Conservation (phyloP, 208 protist species). For the Crithidia fasciculata region DNA sequence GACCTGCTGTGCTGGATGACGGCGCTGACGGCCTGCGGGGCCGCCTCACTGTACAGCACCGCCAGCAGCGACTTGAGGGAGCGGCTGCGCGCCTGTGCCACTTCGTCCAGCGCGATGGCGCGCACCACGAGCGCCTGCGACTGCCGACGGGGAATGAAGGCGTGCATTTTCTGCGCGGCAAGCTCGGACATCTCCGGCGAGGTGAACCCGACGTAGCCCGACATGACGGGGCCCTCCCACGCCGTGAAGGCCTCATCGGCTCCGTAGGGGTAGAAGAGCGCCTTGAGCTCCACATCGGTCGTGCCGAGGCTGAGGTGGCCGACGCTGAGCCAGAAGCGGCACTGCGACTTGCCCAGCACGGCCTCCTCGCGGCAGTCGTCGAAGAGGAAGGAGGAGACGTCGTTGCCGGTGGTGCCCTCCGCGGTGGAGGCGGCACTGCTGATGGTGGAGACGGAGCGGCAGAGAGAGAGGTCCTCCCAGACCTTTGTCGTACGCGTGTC, state of each 20-base stretch:
- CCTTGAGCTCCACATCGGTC: constrained; percentile 57
- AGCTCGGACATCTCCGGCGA: constrained; percentile 67
- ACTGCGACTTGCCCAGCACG: constrained; percentile 22
- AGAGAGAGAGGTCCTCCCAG: constrained; percentile 30
- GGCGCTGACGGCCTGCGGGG: constrained; percentile 34
- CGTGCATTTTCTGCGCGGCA: constrained; percentile 79
- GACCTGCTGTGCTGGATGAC: constrained; percentile 31
- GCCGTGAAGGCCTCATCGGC: constrained; percentile 80
- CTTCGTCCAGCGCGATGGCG: constrained; percentile 55
- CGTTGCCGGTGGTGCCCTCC: constrained; percentile 74
- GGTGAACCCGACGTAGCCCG: constrained; percentile 83
- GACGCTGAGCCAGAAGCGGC: constrained; percentile 75
- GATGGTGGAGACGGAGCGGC: constrained; percentile 34
- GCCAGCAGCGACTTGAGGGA: constrained; percentile 38
- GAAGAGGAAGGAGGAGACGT: constrained; percentile 66
- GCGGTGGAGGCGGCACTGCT: constrained; percentile 65
- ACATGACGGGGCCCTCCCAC: constrained; percentile 40
- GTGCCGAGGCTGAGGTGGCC: constrained; percentile 57
- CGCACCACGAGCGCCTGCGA: constrained; percentile 63
- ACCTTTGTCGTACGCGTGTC: neutral
- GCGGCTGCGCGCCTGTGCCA: constrained; percentile 39
- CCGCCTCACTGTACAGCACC: constrained; percentile 37
- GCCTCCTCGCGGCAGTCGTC: constrained; percentile 50
- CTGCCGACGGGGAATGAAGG: constrained; percentile 81
- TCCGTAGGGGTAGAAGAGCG: constrained; percentile 86